Evolutionary conservation across 257 asterid species (phyloP).

Genomic region (Primulina eburnea): DNA sequence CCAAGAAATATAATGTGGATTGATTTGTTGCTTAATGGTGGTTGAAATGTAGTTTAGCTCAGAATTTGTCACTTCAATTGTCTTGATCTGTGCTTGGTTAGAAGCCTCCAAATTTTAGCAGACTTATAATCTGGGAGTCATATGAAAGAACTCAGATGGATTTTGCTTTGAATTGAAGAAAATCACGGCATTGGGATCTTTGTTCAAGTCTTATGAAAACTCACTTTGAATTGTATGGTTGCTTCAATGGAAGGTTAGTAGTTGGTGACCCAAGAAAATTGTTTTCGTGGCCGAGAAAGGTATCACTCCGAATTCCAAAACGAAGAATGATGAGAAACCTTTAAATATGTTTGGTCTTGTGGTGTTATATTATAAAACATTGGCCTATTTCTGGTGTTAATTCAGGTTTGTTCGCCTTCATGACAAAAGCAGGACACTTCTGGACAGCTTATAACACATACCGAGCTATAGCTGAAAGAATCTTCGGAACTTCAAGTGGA

Average conservation of each 20-base stretch:
- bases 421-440: slow-evolving; percentile 21
- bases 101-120: slow-evolving; percentile 17
- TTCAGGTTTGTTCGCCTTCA: not conserved
- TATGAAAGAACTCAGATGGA: not conserved
- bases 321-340: not conserved
- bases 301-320: slow-evolving; percentile 16
- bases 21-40: slow-evolving; percentile 16
- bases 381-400: not conserved
- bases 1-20: slow-evolving; percentile 24
- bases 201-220: slow-evolving; percentile 16
- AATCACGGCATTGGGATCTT: slow-evolving; percentile 18
- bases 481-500: not conserved
- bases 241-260: slow-evolving; percentile 49
- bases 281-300: slow-evolving; percentile 27
- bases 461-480: not conserved
- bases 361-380: not conserved
- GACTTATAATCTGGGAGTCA: not conserved
- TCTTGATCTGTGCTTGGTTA: slow-evolving; percentile 29
- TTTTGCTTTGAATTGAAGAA: slow-evolving; percentile 15
- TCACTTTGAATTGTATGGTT: slow-evolving; percentile 34
- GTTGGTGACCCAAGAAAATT: slow-evolving; percentile 31
- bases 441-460: not conserved
- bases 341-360: not conserved
- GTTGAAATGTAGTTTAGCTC: slow-evolving; percentile 26
- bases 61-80: slow-evolving; percentile 29